These are phyloP conservation scores for Eucalyptus pumila DNA, from an alignment of 345 rosid genomes.

Conservation along the genomic window DNA sequence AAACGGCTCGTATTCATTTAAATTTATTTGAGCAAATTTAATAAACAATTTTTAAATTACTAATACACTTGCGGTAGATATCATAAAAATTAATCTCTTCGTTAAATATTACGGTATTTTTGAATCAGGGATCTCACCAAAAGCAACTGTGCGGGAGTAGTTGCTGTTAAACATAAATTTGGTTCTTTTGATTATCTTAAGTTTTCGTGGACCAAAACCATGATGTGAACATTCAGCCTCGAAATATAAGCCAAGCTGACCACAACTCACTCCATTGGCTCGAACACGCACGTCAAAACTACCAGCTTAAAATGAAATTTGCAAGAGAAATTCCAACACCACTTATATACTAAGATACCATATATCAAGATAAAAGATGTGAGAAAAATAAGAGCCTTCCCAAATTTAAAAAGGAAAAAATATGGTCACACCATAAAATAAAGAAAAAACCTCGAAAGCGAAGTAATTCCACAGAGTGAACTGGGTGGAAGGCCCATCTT, in stretches of 20 bases:
- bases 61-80: neutral
- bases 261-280: neutral
- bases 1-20: no score
- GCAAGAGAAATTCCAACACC: neutral
- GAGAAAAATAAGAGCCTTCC: neutral
- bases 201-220: neutral
- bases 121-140: neutral
- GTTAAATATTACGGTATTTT: no score
- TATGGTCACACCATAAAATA: neutral
- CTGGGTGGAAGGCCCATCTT: neutral
- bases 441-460: accelerated
- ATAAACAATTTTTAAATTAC: no score
- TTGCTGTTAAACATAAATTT: no score
- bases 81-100: neutral
- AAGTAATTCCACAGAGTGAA: neutral
- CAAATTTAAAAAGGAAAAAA: neutral
- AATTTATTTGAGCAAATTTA: no score
- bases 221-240: neutral
- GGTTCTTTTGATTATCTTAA: no score
- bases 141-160: accelerated
- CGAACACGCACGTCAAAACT: no score
- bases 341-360: neutral
- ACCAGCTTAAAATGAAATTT: neutral
- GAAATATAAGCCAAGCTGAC: no score
- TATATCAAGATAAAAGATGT: neutral